Conservation (phyloP, 1,284 basidiomycete genomes). For the Rhodotorula sp. region DNA sequence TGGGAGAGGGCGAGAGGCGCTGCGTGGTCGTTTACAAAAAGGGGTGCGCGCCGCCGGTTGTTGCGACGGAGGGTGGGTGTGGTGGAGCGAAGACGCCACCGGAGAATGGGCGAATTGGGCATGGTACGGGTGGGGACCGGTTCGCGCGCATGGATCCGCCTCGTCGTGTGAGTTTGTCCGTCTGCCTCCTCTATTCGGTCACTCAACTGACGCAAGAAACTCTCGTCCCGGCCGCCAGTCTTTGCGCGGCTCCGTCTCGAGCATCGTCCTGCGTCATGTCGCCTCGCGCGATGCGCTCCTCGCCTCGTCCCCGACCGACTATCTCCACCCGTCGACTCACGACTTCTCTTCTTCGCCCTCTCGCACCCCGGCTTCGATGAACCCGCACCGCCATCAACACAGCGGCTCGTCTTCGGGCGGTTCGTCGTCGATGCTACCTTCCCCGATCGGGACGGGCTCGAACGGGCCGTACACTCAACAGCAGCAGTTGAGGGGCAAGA, state of each 20-base stretch:
- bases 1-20: conserved; percentile 87
- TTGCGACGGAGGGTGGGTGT: not conserved
- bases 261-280: conserved; percentile 64
- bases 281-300: conserved; percentile 62
- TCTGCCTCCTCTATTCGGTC: not conserved
- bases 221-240: conserved; percentile 41
- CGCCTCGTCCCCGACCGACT: conserved; percentile 5
- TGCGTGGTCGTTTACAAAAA: conserved; percentile 84
- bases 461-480: not conserved
- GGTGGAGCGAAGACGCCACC: not conserved
- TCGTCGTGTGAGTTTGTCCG: conserved; percentile 1
- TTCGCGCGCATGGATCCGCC: not conserved
- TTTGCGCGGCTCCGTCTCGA: conserved; percentile 60
- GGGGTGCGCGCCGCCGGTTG: not conserved
- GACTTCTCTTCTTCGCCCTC: not conserved
- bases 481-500: conserved; percentile 70
- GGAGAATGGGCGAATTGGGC: not conserved
- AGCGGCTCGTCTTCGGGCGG: conserved; percentile 4
- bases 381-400: not conserved
- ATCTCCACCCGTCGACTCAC: not conserved
- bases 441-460: conserved; percentile 22
- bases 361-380: not conserved
- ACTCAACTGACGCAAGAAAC: too few relatives aligned
- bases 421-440: conserved; percentile 44
- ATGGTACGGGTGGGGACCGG: too few relatives aligned